Base-by-base conservation (phyloP, 2,329 filamentous ascomycete species). In the Tolypocladium pustulatum region DNA sequence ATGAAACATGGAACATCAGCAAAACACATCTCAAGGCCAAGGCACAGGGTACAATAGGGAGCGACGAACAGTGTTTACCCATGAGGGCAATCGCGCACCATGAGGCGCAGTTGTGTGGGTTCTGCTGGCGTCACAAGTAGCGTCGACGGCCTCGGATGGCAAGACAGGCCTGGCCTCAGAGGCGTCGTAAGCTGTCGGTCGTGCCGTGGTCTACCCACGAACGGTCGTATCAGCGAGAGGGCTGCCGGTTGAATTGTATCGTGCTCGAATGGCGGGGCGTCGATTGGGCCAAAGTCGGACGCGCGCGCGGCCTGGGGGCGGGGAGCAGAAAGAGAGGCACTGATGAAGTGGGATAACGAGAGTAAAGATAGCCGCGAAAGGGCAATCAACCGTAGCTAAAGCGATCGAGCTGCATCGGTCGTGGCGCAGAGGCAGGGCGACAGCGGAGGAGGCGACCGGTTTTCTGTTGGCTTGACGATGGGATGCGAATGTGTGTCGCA, bases 51-150 rank as follows among this genome's bases (percentile, higher is more conserved):
- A 10, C 13, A 22, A 30, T 4, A 20, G 55, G 54, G 41, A 17
- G 57, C n/a, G 25, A 55, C 65, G 49, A 64, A 70, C 68, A 69
- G 57, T 69, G 62, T 56, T 68, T 69, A 53, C 67, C 67, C 68
- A 70, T 70, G 55, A 53, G 60, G 56, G 54, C 57, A 43, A 57
- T 51, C 30, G 13, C 7, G 49, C 54, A 54, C 58, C 54, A 56
- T 43, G 54, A 53, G 49, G 36, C 38, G 36, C 25, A 37, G 57
- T 8, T 40, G 38, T 36, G 20, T 22, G 30, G 10, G 8, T 15
- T n/a, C 20, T 5, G 49, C 30, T n/a, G 49, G 30, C 20, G 30
- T 32, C 22, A 4, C 20, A 6, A 53, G 20, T 5, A 9, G 49
- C 20, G 17, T n/a, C 27, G 30, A 34, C 17, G 49, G 27, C 10